Percentiles rank a stretch among this genome's conserved stretches.
Conservation (phyloP, 306 rosid genomes). For the Vachellia collinsii region DNA sequence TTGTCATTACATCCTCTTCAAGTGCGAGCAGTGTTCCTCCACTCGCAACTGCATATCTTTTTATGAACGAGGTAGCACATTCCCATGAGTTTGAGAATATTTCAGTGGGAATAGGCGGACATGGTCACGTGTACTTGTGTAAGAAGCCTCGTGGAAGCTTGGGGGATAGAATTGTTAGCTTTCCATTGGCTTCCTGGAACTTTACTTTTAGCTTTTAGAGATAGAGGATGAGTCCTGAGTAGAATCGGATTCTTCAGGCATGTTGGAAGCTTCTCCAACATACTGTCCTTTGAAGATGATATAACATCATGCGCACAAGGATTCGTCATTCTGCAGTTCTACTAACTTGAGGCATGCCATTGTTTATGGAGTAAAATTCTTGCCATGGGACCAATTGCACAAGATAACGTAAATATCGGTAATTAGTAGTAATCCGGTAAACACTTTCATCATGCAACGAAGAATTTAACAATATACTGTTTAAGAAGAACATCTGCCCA, state of each 20-base stretch:
- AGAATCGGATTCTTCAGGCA: slow-evolving; percentile 2
- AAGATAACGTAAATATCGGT: too few relatives aligned
- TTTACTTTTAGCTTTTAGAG: not conserved
- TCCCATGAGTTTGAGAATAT: not conserved
- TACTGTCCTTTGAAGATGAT: not conserved
- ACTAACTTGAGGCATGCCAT: not conserved
- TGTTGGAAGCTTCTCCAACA: slow-evolving; percentile 3
- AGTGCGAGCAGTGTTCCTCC: not conserved
- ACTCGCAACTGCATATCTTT: not conserved
- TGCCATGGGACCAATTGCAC: not conserved
- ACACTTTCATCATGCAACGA: not conserved
- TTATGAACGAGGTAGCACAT: not conserved
- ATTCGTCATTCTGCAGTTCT: not conserved
- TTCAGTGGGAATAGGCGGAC: not conserved
- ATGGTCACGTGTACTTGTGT: not conserved
- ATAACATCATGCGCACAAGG: not conserved
- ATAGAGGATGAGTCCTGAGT: not conserved
- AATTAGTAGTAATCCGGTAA: not conserved
- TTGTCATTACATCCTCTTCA: not conserved
- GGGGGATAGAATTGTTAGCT: not conserved
- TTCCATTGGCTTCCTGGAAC: not conserved
- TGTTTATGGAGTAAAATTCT: not conserved
- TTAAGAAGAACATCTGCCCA: not conserved
- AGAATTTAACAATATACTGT: too few relatives aligned
- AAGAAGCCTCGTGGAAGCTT: slow-evolving; percentile 20